Percentiles rank a stretch among this genome's conserved stretches.
Conservation (phyloP, 352 stramenopile genomes). For the Globisporangium apiculatum region DNA sequence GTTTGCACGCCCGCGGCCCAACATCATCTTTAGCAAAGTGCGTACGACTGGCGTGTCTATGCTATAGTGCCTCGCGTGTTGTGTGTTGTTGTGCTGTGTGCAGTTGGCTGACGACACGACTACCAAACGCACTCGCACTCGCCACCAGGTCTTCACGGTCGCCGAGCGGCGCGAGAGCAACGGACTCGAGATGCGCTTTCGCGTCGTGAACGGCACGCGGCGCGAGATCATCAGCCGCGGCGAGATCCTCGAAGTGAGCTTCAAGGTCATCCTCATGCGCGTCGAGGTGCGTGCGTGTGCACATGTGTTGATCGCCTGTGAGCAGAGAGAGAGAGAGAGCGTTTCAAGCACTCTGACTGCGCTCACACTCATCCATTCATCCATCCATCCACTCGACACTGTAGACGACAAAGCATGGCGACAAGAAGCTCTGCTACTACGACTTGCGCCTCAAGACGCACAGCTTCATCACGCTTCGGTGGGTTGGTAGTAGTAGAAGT, state of each 20-base stretch:
- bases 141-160: constrained; percentile 43
- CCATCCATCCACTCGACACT: neutral
- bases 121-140: too few relatives aligned
- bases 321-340: too few relatives aligned
- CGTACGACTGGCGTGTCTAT: too few relatives aligned
- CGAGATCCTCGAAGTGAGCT: constrained; percentile 48
- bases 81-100: too few relatives aligned
- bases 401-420: constrained; percentile 26
- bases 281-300: constrained; percentile 28
- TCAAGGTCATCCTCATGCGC: constrained; percentile 61
- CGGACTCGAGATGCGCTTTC: constrained; percentile 44
- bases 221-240: constrained; percentile 29
- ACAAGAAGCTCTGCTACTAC: constrained; percentile 60
- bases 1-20: constrained; percentile 39
- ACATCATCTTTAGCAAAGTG: constrained; percentile 44
- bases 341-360: too few relatives aligned
- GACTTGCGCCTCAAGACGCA: constrained; percentile 37
- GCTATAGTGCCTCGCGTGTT: too few relatives aligned
- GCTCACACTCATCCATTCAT: too few relatives aligned
- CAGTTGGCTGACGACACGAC: too few relatives aligned
- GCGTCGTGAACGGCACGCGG: constrained; percentile 43
- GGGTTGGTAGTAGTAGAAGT: too few relatives aligned
- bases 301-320: neutral
- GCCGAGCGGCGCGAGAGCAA: constrained; percentile 18
- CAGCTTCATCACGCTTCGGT: constrained; percentile 47